Evolutionary conservation across 208 protist genomes (phyloP).

Genomic region (Crithidia acanthocephali): DNA sequence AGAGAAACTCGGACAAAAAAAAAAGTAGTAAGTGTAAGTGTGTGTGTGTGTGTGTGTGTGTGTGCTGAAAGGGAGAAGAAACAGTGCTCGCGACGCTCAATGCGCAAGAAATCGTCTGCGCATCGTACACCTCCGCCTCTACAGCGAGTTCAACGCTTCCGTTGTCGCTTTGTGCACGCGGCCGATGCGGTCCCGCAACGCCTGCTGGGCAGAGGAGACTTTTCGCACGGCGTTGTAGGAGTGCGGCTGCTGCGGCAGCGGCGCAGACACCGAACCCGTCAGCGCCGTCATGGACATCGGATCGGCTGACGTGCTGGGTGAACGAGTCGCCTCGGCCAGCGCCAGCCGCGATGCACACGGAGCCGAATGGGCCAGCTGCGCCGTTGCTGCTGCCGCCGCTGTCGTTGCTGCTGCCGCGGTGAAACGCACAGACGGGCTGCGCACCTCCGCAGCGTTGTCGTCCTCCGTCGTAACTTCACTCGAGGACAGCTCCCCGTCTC

Average conservation of each 20-base stretch:
- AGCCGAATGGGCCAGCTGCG: background rate
- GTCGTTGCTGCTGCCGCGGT: background rate
- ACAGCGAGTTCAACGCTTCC: background rate
- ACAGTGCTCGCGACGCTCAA: no score
- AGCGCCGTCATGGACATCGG: no score
- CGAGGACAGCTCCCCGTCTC: conserved; percentile 28
- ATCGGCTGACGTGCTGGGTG: no score
- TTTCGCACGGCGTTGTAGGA: background rate
- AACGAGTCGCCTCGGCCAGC: background rate
- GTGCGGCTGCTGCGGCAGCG: background rate
- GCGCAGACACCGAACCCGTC: background rate
- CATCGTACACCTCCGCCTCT: no score
- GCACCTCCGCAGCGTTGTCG: background rate
- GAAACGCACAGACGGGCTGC: conserved; percentile 9
- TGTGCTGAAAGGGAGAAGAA: no score
- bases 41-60: no score
- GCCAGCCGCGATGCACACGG: background rate
- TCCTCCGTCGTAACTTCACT: conserved; percentile 22
- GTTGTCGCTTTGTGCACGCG: background rate
- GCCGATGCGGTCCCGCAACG: background rate
- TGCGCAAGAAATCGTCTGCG: background rate
- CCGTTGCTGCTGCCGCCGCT: background rate
- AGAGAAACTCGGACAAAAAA: no score
- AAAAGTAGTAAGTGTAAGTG: no score
- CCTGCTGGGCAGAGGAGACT: conserved; percentile 11